Conservation (phyloP, 2,329 filamentous ascomycete genomes). For the Pseudophaeomoniella oleicola region DNA sequence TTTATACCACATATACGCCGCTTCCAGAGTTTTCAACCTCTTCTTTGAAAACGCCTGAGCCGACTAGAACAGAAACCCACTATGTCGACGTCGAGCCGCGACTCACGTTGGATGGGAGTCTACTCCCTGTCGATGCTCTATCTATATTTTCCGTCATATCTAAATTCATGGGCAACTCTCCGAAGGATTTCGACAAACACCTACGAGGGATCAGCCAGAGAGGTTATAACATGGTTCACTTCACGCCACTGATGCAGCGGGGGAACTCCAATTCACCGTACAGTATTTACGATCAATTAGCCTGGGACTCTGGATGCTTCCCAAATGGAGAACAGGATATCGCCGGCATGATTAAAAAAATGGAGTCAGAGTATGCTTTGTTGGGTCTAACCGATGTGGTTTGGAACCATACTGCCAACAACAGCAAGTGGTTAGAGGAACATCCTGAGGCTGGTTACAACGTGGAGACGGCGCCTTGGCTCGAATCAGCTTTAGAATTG, state of each 20-base stretch:
- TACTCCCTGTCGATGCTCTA: constrained; percentile 70
- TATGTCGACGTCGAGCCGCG: constrained; percentile 89
- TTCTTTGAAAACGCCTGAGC: constrained; percentile 33
- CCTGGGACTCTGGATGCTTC: constrained; percentile 71
- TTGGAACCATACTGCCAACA: constrained; percentile 94
- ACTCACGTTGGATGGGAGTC: constrained; percentile 57
- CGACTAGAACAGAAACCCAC: constrained; percentile 60
- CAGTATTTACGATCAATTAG: constrained; percentile 84
- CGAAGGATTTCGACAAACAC: constrained; percentile 79
- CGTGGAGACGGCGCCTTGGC: constrained; percentile 68
- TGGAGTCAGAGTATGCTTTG: constrained; percentile 73
- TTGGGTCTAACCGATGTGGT: constrained; percentile 91
- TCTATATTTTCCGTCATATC: constrained; percentile 90
- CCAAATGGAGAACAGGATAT: constrained; percentile 75
- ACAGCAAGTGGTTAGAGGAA: constrained; percentile 83
- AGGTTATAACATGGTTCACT: constrained; percentile 98
- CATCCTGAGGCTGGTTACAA: constrained; percentile 96
- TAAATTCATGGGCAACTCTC: constrained; percentile 95
- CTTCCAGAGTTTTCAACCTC: constrained; percentile 61
- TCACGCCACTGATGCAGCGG: constrained; percentile 80
- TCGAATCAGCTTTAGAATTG: constrained; percentile 56
- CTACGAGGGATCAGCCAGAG: constrained; percentile 74
- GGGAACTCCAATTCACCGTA: constrained; percentile 92
- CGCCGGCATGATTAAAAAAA: constrained; percentile 56
- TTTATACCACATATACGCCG: constrained; percentile 83